These are phyloP conservation scores for Lasiosphaeria hispida DNA, from an alignment of 495 filamentous ascomycete genomes.

Conservation along the genomic window DNA sequence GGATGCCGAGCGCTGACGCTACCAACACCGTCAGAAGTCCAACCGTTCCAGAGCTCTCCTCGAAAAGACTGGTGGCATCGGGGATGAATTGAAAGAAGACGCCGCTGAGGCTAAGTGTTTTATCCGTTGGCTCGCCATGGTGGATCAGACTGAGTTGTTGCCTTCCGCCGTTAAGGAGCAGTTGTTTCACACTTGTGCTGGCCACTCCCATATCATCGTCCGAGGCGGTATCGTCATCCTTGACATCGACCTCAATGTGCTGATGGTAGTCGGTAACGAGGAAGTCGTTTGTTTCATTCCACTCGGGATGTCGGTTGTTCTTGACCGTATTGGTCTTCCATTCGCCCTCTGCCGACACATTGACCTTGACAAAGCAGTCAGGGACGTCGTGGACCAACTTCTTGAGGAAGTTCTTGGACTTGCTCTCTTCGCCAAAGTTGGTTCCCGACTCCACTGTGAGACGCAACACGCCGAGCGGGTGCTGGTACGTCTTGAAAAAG, in stretches of 20 bases:
- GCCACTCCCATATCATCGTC: slow-evolving; percentile 44
- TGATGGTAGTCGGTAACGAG: slow-evolving; percentile 39
- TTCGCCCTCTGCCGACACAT: slow-evolving; percentile 33
- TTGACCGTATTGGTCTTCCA: slow-evolving; percentile 38
- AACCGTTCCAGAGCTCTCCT: slow-evolving; percentile 19
- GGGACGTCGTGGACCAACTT: slow-evolving; percentile 34
- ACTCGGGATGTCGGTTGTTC: slow-evolving; percentile 37
- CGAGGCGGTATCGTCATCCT: slow-evolving; percentile 37
- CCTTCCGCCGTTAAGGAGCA: slow-evolving; percentile 33
- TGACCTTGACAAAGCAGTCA: slow-evolving; percentile 42
- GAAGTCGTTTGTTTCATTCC: slow-evolving; percentile 44
- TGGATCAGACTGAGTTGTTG: slow-evolving; percentile 35
- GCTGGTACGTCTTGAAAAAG: slow-evolving; percentile 43
- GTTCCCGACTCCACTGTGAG: slow-evolving; percentile 39
- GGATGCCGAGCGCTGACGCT: slow-evolving; percentile 33
- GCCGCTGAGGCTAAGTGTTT: slow-evolving; percentile 29
- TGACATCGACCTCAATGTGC: slow-evolving; percentile 33
- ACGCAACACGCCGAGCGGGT: slow-evolving; percentile 38
- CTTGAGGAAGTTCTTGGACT: slow-evolving; percentile 30
- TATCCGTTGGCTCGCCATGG: slow-evolving; percentile 31
- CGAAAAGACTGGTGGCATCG: slow-evolving; percentile 28
- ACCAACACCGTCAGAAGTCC: slow-evolving; percentile 38
- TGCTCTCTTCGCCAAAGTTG: slow-evolving; percentile 28
- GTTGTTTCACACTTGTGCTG: slow-evolving; percentile 34
- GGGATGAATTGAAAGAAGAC: slow-evolving; percentile 36